Percentiles rank a stretch among this genome's conserved stretches.
Conservation (phyloP, 192 early-diverging fungal genomes). For the Physocladia obscura region DNA sequence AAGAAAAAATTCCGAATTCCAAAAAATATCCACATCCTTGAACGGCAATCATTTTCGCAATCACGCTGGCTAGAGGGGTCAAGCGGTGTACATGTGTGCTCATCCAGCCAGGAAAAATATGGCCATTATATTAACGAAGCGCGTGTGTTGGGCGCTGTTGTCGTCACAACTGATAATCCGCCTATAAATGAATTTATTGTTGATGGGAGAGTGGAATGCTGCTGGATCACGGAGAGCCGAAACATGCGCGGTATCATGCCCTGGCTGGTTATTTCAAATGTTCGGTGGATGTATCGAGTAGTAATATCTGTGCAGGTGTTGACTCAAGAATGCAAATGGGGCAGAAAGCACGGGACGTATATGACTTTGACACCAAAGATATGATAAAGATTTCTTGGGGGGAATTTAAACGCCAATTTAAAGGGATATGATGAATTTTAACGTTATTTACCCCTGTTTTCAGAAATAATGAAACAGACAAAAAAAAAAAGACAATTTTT, state of each 20-base stretch:
- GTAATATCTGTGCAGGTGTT: not conserved
- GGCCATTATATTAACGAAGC: no score
- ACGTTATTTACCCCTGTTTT: no score
- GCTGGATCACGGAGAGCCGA: not conserved
- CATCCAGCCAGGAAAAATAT: not conserved
- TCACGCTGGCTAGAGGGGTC: no score
- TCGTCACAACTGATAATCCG: slow-evolving; percentile 18
- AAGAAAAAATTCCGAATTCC: not conserved
- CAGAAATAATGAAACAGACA: no score
- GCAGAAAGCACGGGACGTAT: not conserved
- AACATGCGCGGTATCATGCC: not conserved
- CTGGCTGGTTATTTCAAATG: not conserved
- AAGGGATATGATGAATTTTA: no score
- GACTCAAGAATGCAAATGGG: slow-evolving; percentile 4
- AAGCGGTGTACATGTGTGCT: not conserved
- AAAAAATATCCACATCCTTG: no score
- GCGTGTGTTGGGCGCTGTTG: slow-evolving; percentile 2
- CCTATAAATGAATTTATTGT: slow-evolving; percentile 28
- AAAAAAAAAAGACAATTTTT: no score
- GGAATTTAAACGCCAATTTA: no score
- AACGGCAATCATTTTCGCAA: no score
- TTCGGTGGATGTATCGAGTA: not conserved
- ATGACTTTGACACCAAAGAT: not conserved
- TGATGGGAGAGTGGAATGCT: slow-evolving; percentile 13
- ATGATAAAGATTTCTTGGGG: slow-evolving; percentile 1